phyloP scores from a whole-genome alignment of 805 yeast genomes.

The Pichia californica region DNA sequence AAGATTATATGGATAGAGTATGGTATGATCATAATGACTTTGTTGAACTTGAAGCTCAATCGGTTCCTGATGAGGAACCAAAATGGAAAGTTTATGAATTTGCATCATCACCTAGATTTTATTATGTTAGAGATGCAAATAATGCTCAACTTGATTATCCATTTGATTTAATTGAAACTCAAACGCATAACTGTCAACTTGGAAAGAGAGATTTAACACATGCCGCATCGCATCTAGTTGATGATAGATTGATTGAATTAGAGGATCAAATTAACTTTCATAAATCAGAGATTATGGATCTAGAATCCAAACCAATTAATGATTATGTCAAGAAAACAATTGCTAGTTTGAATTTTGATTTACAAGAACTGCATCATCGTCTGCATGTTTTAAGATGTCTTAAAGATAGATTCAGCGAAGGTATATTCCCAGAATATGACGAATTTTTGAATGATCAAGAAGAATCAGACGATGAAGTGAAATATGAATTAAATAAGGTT shows the following conservation, averaged over 20 bases:
- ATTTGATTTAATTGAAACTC: slow-evolving; percentile 46
- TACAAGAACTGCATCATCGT: slow-evolving; percentile 29
- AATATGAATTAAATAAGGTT: slow-evolving; percentile 12
- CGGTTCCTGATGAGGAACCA: slow-evolving; percentile 31
- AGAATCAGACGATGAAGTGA: slow-evolving; percentile 17
- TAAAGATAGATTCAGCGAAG: slow-evolving; percentile 21
- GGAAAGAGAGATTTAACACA: slow-evolving; percentile 50
- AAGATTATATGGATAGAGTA: slow-evolving; percentile 13
- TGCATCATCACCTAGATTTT: slow-evolving; percentile 48
- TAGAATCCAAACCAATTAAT: slow-evolving; percentile 11
- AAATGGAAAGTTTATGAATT: slow-evolving; percentile 47
- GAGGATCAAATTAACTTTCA: slow-evolving; percentile 31
- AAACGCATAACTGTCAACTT: slow-evolving; percentile 61
- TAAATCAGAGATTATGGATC: slow-evolving; percentile 22
- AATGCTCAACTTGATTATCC: slow-evolving; percentile 42
- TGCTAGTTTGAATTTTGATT: slow-evolving; percentile 19
- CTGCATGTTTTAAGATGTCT: slow-evolving; percentile 20
- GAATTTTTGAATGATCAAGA: slow-evolving; percentile 21
- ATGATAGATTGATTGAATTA: slow-evolving; percentile 33
- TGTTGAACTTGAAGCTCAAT: slow-evolving; percentile 55
- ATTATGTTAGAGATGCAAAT: slow-evolving; percentile 50
- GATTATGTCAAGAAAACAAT: slow-evolving; percentile 13
- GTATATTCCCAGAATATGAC: slow-evolving; percentile 23
- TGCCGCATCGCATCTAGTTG: slow-evolving; percentile 43
- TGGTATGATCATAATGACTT: slow-evolving; percentile 81